phyloP scores from a whole-genome alignment of 257 asterid genomes.

The Solanum bukasovii region DNA sequence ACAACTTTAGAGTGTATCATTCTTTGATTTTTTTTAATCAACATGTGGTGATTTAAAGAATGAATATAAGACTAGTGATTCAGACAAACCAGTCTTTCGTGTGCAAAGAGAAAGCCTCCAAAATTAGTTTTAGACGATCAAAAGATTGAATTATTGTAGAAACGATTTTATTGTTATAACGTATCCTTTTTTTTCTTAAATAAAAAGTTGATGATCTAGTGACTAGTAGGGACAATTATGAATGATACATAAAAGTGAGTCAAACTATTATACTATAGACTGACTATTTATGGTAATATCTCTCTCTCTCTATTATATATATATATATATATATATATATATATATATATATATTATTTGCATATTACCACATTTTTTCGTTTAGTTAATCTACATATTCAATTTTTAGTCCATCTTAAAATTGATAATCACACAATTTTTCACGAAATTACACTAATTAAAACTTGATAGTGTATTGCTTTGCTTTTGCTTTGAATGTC shows the following conservation, averaged over 20 bases:
- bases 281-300: no score
- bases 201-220: neutral
- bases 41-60: no score
- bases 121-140: neutral
- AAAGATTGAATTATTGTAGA: neutral
- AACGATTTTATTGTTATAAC: neutral
- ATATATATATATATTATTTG: no score
- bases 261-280: no score
- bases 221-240: neutral
- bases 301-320: no score
- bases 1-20: no score
- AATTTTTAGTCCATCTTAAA: neutral
- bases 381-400: neutral
- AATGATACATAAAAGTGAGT: no score
- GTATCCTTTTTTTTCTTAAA: accelerated
- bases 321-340: no score
- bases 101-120: accelerated
- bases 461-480: neutral
- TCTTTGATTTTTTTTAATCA: no score
- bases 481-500: neutral
- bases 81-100: accelerated
- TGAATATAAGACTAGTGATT: neutral
- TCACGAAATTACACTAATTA: neutral
- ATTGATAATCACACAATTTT: neutral
- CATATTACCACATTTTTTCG: neutral